Base-by-base conservation (phyloP, 2,329 filamentous ascomycete genomes). In the Ilyonectria robusta region DNA sequence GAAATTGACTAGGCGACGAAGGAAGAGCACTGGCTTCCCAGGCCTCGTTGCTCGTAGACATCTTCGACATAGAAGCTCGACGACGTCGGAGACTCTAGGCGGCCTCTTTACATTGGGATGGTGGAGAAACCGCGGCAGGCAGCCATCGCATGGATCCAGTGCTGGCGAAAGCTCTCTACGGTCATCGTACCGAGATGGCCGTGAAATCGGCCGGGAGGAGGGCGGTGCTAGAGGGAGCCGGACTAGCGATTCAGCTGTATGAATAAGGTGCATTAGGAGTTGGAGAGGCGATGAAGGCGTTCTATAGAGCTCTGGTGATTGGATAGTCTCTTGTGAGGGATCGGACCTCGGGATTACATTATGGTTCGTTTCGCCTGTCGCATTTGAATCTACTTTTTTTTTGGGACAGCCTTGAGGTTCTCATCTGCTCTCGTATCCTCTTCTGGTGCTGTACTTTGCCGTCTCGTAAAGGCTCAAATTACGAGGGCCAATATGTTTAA, bases 21-120 rank as follows among this genome's bases (percentile, higher is more conserved):
- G 89, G 70, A 88, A 86, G 72, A 90, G 88, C 17, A 90, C 87
- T 0, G 89, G 89, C 0, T 91, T 91, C 67, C 88, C 88, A 0
- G 88, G 89, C 0, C 89, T 91, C 62, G 87, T 84, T 6, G 88
- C 89, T 6, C 82, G 88, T 44, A 82, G 82, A 54, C 79, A 81
- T 37, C 76, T 81, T 19, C 76, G 81, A 51, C 81, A 80, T 66
- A 81, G 78, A 51, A 75, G 78, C 44, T 81, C 82, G 6, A 79
- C 79, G 2, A 71, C 87, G 1, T 87, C 89, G 53, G 85, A 86
- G 15, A 83, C 86, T 0, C 75, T 88, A 1, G 83, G 85, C 6
- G 85, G 85, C 1, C 80, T 91, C 26, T 87, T 85, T 78, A 86
- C 85, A 44, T 77, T 90, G 69, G 82, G 80, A 31, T 91, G 89